Percentiles rank a stretch among this genome's conserved stretches.
These are phyloP conservation scores for Alloteropsis semialata DNA, from an alignment of 176 grass and related monocot species.

Conservation along the genomic window DNA sequence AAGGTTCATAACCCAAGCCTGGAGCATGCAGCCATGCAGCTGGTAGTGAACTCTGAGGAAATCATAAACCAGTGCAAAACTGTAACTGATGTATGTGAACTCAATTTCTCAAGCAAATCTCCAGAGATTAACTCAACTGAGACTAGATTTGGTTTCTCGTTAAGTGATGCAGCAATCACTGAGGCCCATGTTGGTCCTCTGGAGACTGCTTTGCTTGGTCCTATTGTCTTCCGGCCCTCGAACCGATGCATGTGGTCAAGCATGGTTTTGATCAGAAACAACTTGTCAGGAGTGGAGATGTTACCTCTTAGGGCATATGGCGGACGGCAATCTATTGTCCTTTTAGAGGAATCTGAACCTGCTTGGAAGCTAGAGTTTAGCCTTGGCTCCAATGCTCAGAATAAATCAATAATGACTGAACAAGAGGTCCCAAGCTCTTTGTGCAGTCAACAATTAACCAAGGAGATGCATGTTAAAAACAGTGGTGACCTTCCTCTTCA, in stretches of 20 bases:
- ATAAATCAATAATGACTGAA: conserved; percentile 44
- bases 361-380: conserved; percentile 88
- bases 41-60: conserved; percentile 81
- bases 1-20: conserved; percentile 70
- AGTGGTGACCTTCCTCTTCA: conserved; percentile 83
- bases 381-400: conserved; percentile 39
- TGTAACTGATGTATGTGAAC: conserved; percentile 64
- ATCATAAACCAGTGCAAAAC: conserved; percentile 70
- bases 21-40: conserved; percentile 60
- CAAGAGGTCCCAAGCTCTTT: conserved; percentile 34
- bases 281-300: conserved; percentile 83
- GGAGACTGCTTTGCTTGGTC: conserved; percentile 66
- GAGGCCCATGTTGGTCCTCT: conserved; percentile 61
- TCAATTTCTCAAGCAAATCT: conserved; percentile 69
- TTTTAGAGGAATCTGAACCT: conserved; percentile 81
- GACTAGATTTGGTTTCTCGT: conserved; percentile 89
- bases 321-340: conserved; percentile 62
- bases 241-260: conserved; percentile 84
- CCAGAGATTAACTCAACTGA: conserved; percentile 65
- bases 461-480: conserved; percentile 91
- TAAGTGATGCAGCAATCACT: conserved; percentile 58
- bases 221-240: conserved; percentile 84
- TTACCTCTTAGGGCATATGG: conserved; percentile 74
- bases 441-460: conserved; percentile 62
- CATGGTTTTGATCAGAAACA: conserved; percentile 81